Base-by-base conservation (phyloP, 75 land plant species). In the Isoetes taiwanensis region DNA sequence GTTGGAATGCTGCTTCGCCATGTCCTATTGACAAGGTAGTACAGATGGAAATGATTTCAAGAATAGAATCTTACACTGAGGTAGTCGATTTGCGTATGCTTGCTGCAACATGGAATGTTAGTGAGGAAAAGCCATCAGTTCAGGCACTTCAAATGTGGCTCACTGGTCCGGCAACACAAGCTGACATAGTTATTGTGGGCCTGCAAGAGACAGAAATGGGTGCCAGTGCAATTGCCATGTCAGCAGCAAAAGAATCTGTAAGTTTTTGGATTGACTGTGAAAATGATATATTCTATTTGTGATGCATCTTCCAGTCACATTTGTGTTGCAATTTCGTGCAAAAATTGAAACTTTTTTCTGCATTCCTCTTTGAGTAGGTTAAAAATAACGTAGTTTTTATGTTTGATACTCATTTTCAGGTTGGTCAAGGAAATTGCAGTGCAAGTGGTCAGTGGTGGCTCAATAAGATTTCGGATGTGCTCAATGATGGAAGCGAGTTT, bases 161-260 rank as follows among this genome's bases (percentile, higher is more conserved):
- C 10, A 61, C 72, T 43, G 79, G 70, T n/a, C 80, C 82, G 41
- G 70, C 79, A 43, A 77, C 72, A 28, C 68, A 61, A 10, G 93
- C 73, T 27, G 76, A 72, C 46, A 66, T 91, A 16, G 66, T 91
- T 41, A 76, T 79, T 59, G 74, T 87, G 41, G 98, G 98, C 0
- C 68, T 91, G 68, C 98, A 91, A 63, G 98, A 91, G 69, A 80
- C 86, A 48, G 98, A 91, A 69, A 91, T 91, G 98, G 89, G 98
- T 59, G 89, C 98, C 37, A 81, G 98, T 30, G 77, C 86, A 58
- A 73, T 91, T 17, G 98, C 96, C 25, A 70, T 91, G 76, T 83
- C 98, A 29, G 98, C 98, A 16, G 95, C 94, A 38, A 91, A 79
- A 79, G 98, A 91, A 74, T 79, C 85, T 68, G 98, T 91, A 69